Evolutionary conservation across 116 monocot genomes (phyloP).

Genomic region (Posidonia oceanica): DNA sequence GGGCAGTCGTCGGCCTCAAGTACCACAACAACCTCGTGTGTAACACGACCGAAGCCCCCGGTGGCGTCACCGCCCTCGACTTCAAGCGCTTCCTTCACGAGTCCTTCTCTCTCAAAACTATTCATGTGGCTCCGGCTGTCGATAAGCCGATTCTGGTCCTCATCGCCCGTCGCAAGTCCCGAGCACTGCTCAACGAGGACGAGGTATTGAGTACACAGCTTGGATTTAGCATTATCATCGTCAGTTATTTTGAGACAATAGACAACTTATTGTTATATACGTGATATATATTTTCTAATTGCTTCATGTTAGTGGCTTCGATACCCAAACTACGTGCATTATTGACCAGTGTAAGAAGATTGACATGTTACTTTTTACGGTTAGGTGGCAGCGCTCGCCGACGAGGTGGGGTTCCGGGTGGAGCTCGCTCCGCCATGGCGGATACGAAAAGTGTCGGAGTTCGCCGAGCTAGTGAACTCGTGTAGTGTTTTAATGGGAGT

Average conservation of each 20-base stretch:
- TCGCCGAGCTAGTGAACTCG: conserved; percentile 23
- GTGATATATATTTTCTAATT: too few species aligned
- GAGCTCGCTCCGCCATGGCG: conserved; percentile 15
- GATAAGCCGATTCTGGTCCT: conserved; percentile 25
- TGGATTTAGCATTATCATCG: too few species aligned
- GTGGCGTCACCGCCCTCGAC: conserved; percentile 17
- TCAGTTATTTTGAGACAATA: too few species aligned
- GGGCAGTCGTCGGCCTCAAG: conserved; percentile 33
- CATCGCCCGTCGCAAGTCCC: conserved; percentile 22
- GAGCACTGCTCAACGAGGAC: conserved; percentile 30
- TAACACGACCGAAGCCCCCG: conserved; percentile 24
- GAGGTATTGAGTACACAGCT: too few species aligned
- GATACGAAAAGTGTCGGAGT: conserved; percentile 15
- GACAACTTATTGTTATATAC: too few species aligned
- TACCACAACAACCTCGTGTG: conserved; percentile 36
- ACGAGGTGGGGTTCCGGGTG: conserved; percentile 34
- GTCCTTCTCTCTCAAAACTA: conserved; percentile 10
- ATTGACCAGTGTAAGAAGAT: too few species aligned
- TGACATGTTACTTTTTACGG: too few species aligned
- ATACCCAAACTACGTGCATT: too few species aligned
- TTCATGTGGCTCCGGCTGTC: not conserved
- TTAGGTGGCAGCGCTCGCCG: conserved; percentile 8
- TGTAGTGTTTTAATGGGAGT: conserved; percentile 44
- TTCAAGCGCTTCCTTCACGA: conserved; percentile 29
- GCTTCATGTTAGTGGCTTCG: too few species aligned